Conservation (phyloP, 352 stramenopile species). For the Aphanomyces invadans region DNA sequence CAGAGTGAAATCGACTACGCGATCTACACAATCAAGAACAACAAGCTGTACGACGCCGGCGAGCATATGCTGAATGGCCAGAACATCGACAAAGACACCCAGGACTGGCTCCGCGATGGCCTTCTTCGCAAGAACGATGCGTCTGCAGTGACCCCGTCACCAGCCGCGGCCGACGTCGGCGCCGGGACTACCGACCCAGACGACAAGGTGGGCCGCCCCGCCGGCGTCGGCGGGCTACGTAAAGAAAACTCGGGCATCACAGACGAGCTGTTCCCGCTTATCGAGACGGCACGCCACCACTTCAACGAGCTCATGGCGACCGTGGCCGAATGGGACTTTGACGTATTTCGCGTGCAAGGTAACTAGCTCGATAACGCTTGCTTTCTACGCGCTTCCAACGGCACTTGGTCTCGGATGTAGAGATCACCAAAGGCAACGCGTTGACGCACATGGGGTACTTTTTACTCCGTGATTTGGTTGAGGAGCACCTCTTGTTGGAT, state of each 20-base stretch:
- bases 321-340: constrained; percentile 57
- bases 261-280: constrained; percentile 21
- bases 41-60: constrained; percentile 73
- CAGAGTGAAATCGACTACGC: constrained; percentile 66
- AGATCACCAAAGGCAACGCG: constrained; percentile 56
- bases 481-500: constrained; percentile 57
- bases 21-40: constrained; percentile 83
- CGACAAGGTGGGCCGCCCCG: not conserved
- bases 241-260: constrained; percentile 18
- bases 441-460: constrained; percentile 71
- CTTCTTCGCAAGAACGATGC: constrained; percentile 38
- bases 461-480: constrained; percentile 54
- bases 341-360: constrained; percentile 63
- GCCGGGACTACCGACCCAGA: not conserved
- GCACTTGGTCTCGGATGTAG: too few relatives aligned
- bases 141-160: not conserved
- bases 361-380: not conserved
- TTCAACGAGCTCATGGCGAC: constrained; percentile 47
- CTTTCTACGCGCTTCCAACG: not conserved
- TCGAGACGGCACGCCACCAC: not conserved
- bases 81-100: constrained; percentile 70
- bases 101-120: constrained; percentile 77
- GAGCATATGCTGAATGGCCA: constrained; percentile 53
- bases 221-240: not conserved
- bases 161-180: not conserved